Evolutionary conservation across 257 asterid species (phyloP), one percentile per base, ranked within the genome.

Genomic region (Plantago major): DNA sequence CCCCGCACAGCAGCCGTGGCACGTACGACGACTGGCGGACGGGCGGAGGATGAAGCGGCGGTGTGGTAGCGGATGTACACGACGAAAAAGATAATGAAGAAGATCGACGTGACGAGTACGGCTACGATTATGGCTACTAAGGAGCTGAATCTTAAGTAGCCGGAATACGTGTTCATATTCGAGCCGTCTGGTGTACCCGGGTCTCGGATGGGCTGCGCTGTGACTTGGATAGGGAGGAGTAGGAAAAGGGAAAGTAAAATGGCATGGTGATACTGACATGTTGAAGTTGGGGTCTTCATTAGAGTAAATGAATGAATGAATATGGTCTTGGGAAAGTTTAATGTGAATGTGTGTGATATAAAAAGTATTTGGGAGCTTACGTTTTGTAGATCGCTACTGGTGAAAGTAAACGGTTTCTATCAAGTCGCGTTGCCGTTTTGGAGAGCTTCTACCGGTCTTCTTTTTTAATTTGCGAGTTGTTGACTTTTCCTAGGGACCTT

Each of bases 41-140:
- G 75, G 58, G 5, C 53, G 55, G 45, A 18, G 43, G 22, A 40
- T 14, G 71, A 10, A 28, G 13, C 2, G 9, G 60, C 64, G 9
- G 75, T 40, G 55, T 83, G 79, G 73, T 77, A 76, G 11, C 89
- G 85, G 54, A 82, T 74, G 75, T 82, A 82, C 13, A 82, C 17
- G 17, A 38, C n/a, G 47, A 30, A 56, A n/a, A 56, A 14, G 3
- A 33, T 11, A 18, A 56, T n/a, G 52, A 79, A 74, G 64, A 79
- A 82, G 13, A 82, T 62, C 0, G 76, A 81, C 1, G 78, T 79
- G 13, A 79, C 71, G 19, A 82, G 59, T 15, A 77, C 76, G 0
- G 80, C 79, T 45, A 77, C 55, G 65, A 79, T 79, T 14, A 79
- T 71, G 0, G 80, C 82, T 72, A 77, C 59, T 17, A 86, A 69